Evolutionary conservation across 78 protist genomes (phyloP).

Genomic region (Creolimax fragrantissima): DNA sequence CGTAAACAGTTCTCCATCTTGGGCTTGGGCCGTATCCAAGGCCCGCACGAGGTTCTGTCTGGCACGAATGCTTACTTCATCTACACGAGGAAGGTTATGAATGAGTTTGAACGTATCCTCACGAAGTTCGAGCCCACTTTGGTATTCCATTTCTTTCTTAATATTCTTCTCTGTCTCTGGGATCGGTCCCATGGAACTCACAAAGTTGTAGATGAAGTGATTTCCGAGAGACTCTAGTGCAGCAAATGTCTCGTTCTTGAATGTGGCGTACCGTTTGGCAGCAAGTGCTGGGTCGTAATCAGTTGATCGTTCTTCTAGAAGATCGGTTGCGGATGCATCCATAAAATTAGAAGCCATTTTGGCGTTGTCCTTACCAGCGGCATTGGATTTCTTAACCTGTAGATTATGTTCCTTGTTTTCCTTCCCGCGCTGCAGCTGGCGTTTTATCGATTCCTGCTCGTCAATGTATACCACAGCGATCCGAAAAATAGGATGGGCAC

Average conservation of each 20-base stretch:
- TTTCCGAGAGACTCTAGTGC: conserved; percentile 47
- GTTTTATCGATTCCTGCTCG: conserved; percentile 45
- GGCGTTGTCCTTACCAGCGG: neutral
- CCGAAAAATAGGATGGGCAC: conserved; percentile 50
- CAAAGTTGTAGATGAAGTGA: conserved; percentile 54
- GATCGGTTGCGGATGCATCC: too few species aligned
- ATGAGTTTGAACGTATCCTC: conserved; percentile 36
- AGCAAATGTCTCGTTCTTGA: conserved; percentile 43
- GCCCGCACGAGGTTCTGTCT: conserved; percentile 47
- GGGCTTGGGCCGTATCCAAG: conserved; percentile 47
- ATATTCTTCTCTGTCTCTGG: conserved; percentile 19
- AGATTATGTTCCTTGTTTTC: conserved; percentile 30
- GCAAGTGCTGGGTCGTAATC: conserved; percentile 26
- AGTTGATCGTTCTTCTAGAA: conserved; percentile 42
- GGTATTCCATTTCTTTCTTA: neutral
- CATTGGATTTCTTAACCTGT: neutral
- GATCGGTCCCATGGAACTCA: conserved; percentile 28
- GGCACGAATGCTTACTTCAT: conserved; percentile 36
- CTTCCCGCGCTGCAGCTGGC: conserved; percentile 57
- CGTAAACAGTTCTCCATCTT: neutral
- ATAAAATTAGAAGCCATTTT: too few species aligned
- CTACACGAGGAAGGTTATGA: conserved; percentile 52
- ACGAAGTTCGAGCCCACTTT: neutral
- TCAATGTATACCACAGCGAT: conserved; percentile 52
- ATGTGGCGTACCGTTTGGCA: conserved; percentile 41